Base-by-base conservation (phyloP, 139 green algal genomes). In the Chlamydomonas incerta region DNA sequence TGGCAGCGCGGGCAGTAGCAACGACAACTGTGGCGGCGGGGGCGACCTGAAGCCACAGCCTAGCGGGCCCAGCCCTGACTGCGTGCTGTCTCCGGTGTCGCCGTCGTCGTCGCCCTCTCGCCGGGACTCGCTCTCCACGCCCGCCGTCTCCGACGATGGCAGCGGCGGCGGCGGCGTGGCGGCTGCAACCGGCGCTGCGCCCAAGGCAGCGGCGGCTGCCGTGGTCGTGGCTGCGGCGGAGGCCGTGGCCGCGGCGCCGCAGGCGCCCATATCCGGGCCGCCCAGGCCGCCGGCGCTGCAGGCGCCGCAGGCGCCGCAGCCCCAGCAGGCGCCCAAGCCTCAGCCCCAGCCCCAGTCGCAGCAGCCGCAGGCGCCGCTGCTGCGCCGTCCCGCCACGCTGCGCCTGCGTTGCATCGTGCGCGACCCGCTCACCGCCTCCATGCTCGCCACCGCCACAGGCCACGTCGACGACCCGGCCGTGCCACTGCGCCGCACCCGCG, bases 381-480 rank as follows among this genome's bases (percentile, higher is more conserved):
- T 10, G n/a, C 77, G 77, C n/a, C 77, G 77, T 18, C 77, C 77
- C 46, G 77, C 65, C 21, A 74, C 65, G 26, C 66, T 85, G 47
- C 79, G 79, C 9, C 79, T 85, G 47, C 79, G 79, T n/a, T 85
- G 79, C 79, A 52, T 85, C 47, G 47, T 85, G 21, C 79, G 79
- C 20, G 79, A 85, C 63, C 79, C 79, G 31, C 2, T 29, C 6
- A 85, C 65, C 23, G 34, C 21, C 79, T 69, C 31, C 66, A 20
- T 85, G 79, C 46, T 85, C 14, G 66, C 66, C 24, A 85, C 79
- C 8, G 79, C 79, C 2, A 10, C 34, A 15, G 79, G 79, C 31
- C 79, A 85, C 50, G 47, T 85, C 33, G 79, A 85, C 79, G 79
- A 85, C 47, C 47, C 79, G 33, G 47, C n/a, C 0, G 6, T 85